phyloP scores from a whole-genome alignment of 805 yeast genomes.

The Ascoidea asiatica region DNA sequence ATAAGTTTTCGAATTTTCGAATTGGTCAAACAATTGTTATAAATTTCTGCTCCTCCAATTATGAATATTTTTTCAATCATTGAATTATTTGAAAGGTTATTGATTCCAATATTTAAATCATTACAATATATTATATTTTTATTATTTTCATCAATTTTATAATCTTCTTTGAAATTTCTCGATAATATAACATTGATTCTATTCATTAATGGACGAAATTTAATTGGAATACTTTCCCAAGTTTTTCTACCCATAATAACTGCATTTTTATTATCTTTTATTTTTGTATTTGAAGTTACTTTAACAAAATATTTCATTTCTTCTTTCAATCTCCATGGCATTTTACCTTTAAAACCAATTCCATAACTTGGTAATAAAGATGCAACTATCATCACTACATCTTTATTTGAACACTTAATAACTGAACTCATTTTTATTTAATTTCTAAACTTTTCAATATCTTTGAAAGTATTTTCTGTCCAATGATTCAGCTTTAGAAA shows the following conservation, averaged over 20 bases:
- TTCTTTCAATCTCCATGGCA: constrained; percentile 79
- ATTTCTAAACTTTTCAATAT: background rate
- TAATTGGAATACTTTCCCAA: constrained; percentile 84
- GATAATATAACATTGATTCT: constrained; percentile 71
- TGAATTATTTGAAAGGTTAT: constrained; percentile 14
- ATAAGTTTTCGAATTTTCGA: constrained; percentile 39
- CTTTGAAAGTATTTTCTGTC: too few species aligned
- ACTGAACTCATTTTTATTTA: background rate
- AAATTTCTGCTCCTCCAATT: constrained; percentile 90
- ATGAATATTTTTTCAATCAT: constrained; percentile 52
- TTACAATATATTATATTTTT: constrained; percentile 21
- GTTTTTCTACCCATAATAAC: constrained; percentile 95
- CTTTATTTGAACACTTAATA: background rate
- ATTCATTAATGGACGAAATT: constrained; percentile 70
- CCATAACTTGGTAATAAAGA: constrained; percentile 72
- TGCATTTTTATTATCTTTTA: constrained; percentile 34
- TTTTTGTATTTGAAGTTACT: constrained; percentile 38
- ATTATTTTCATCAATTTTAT: constrained; percentile 8
- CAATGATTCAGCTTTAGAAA: too few species aligned
- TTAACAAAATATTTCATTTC: constrained; percentile 80
- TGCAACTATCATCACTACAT: constrained; percentile 65
- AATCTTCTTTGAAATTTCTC: constrained; percentile 21
- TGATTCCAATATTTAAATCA: constrained; percentile 31
- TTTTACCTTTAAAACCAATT: constrained; percentile 65
- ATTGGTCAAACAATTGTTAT: constrained; percentile 36